Evolutionary conservation across 768 basidiomycete genomes (phyloP).

Genomic region (Phlebiopsis gigantea): DNA sequence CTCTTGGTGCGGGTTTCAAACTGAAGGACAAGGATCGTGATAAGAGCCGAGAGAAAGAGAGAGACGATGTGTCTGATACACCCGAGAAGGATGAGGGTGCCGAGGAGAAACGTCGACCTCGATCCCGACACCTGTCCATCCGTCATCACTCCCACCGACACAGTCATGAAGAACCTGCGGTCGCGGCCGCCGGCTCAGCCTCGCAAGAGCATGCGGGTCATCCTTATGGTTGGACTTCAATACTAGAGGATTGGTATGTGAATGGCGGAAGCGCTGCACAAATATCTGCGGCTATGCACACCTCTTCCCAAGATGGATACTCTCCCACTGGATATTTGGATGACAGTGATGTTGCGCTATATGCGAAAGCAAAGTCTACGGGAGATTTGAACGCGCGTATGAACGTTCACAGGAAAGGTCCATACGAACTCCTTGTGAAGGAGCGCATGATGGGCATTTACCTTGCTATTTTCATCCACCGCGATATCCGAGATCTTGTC

Average conservation of each 20-base stretch:
- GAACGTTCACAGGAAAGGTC: constrained; percentile 44
- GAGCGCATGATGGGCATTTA: constrained; percentile 92
- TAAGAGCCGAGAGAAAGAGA: constrained; percentile 32
- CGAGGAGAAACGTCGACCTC: neutral
- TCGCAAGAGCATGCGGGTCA: neutral
- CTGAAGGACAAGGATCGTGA: constrained; percentile 49
- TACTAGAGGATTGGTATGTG: constrained; percentile 72
- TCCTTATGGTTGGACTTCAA: constrained; percentile 64
- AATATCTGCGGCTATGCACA: constrained; percentile 14
- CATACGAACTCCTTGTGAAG: constrained; percentile 82
- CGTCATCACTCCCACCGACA: constrained; percentile 17
- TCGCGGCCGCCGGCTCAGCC: neutral
- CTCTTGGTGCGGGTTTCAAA: constrained; percentile 72
- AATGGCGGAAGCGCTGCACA: constrained; percentile 20
- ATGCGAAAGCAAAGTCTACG: constrained; percentile 14
- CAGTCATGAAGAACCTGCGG: constrained; percentile 4
- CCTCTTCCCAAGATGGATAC: constrained; percentile 22
- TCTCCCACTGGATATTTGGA: constrained; percentile 8
- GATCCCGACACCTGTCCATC: constrained; percentile 14
- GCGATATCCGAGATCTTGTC: constrained; percentile 60
- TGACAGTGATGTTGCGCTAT: constrained; percentile 5
- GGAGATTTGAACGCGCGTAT: constrained; percentile 13
- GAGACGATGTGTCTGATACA: constrained; percentile 18
- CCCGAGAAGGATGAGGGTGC: constrained; percentile 4
- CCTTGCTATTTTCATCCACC: constrained; percentile 69